Conservation (phyloP, 768 basidiomycete genomes). For the Hypholoma sublateritium region DNA sequence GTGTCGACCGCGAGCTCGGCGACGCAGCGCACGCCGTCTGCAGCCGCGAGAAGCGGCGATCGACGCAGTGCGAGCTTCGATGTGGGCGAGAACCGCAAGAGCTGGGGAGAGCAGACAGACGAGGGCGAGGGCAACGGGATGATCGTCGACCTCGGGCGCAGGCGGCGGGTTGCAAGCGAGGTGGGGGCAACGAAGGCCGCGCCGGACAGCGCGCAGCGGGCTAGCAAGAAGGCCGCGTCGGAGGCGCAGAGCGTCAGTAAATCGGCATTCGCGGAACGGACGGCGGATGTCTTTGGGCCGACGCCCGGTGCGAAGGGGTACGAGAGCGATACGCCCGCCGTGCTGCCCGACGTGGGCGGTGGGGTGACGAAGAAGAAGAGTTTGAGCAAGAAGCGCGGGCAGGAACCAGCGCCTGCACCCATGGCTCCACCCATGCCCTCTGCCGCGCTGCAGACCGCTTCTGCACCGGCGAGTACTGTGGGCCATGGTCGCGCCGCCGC, state of each 20-base stretch:
- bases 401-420: neutral
- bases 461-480: neutral
- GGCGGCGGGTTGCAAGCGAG: constrained; percentile 20
- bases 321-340: constrained; percentile 17
- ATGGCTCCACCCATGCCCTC: too few species aligned
- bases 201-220: neutral
- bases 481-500: neutral
- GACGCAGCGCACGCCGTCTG: neutral
- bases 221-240: neutral
- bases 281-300: neutral
- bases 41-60: neutral
- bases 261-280: neutral
- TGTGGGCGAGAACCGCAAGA: constrained; percentile 8
- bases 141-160: constrained; percentile 22
- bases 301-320: constrained; percentile 6
- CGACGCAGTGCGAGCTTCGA: constrained; percentile 19
- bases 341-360: constrained; percentile 1
- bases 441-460: neutral
- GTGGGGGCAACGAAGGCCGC: neutral
- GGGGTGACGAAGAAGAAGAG: constrained; percentile 20
- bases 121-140: constrained; percentile 6
- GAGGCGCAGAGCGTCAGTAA: neutral
- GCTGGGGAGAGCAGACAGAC: constrained; percentile 4
- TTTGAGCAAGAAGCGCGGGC: constrained; percentile 15
- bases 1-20: neutral